Conservation (phyloP, 176 grass and related monocot genomes). For the Avena atlantica region DNA sequence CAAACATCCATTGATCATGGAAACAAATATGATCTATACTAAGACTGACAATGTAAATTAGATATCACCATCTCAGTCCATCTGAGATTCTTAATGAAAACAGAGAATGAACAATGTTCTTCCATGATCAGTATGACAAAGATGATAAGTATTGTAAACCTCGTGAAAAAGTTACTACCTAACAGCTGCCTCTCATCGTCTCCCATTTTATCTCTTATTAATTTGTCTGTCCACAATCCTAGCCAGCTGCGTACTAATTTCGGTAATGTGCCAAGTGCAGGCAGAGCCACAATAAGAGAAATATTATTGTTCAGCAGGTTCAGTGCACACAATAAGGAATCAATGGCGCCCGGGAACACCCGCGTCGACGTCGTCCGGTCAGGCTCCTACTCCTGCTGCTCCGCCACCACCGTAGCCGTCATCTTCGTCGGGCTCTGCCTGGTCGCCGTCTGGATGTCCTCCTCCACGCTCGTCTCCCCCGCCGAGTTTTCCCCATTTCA, state of each 20-base stretch:
- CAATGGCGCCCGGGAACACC: constrained; percentile 60
- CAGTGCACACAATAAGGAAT: constrained; percentile 25
- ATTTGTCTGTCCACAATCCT: neutral
- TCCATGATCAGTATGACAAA: too few relatives aligned
- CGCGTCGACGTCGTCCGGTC: constrained; percentile 38
- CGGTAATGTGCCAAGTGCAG: neutral
- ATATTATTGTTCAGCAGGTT: too few relatives aligned
- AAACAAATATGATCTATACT: too few relatives aligned
- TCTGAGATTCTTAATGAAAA: too few relatives aligned
- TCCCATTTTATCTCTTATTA: neutral
- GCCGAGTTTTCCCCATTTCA: constrained; percentile 59
- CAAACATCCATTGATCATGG: too few relatives aligned
- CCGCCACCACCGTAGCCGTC: constrained; percentile 36
- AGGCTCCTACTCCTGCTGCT: constrained; percentile 40
- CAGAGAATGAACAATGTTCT: too few relatives aligned
- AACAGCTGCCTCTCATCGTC: too few relatives aligned
- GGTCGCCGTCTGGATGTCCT: constrained; percentile 73
- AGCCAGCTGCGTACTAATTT: neutral
- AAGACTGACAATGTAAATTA: too few relatives aligned
- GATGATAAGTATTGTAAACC: too few relatives aligned
- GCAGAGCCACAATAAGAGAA: too few relatives aligned
- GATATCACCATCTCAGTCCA: too few relatives aligned
- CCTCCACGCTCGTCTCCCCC: constrained; percentile 68
- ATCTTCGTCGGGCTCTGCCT: constrained; percentile 76
- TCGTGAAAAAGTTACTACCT: too few relatives aligned